Conservation (phyloP, 768 basidiomycete species). For the Suillus variegatus region DNA sequence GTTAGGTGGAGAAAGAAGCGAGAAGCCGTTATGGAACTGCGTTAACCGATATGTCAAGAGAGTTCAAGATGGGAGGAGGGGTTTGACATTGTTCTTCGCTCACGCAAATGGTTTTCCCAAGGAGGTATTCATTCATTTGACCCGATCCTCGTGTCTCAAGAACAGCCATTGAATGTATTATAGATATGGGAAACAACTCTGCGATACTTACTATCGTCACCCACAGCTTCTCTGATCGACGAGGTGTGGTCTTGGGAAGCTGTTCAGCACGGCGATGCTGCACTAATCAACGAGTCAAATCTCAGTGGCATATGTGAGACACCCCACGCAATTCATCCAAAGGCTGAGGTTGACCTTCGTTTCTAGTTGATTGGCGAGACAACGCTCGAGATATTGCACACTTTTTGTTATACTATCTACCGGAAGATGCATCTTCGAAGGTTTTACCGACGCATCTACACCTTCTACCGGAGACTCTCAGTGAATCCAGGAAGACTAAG, state of each 20-base stretch:
- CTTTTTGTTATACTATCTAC: slow-evolving; percentile 71
- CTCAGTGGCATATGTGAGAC: slow-evolving; percentile 62
- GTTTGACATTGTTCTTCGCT: slow-evolving; percentile 71
- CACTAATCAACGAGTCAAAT: slow-evolving; percentile 59
- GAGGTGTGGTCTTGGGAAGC: slow-evolving; percentile 85
- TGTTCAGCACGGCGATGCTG: slow-evolving; percentile 85
- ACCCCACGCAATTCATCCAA: not conserved
- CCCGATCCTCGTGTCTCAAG: not conserved
- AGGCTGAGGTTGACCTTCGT: not conserved
- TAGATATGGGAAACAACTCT: slow-evolving; percentile 84
- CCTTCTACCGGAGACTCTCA: slow-evolving; percentile 45
- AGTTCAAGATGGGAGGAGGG: slow-evolving; percentile 21
- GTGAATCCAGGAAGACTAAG: slow-evolving; percentile 39
- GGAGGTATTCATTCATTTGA: slow-evolving; percentile 49
- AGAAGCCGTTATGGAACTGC: slow-evolving; percentile 62
- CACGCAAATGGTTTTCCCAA: slow-evolving; percentile 91
- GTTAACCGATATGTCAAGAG: slow-evolving; percentile 66
- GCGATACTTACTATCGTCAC: slow-evolving; percentile 46
- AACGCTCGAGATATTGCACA: slow-evolving; percentile 77
- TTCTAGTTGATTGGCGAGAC: slow-evolving; percentile 75
- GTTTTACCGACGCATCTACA: slow-evolving; percentile 54
- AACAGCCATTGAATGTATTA: not conserved
- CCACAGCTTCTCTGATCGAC: slow-evolving; percentile 49
- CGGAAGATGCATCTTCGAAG: slow-evolving; percentile 36
- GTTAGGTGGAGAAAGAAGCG: slow-evolving; percentile 18